These are phyloP conservation scores for Tagetes erecta DNA, from an alignment of 129 eudicot species.

Conservation along the genomic window DNA sequence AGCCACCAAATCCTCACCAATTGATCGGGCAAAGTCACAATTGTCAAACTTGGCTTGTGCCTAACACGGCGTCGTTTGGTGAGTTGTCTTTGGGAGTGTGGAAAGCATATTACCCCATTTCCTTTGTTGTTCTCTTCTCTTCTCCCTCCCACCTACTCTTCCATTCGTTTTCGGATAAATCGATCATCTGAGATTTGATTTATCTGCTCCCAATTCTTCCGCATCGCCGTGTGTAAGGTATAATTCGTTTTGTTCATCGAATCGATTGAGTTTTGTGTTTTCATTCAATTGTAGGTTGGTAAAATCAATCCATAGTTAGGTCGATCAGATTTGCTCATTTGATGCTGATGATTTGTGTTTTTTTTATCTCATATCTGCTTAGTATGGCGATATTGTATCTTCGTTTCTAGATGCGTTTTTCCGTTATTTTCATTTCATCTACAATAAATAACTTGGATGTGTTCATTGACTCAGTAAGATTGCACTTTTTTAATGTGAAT, in stretches of 20 bases:
- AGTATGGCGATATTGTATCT: neutral
- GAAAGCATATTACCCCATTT: constrained; percentile 30
- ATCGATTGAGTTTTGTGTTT: constrained; percentile 20
- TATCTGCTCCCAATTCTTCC: constrained; percentile 30
- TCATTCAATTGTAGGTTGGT: constrained; percentile 1
- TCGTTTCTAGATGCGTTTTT: neutral
- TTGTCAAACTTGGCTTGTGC: constrained; percentile 34
- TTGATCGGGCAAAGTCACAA: neutral
- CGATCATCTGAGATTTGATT: constrained; percentile 5
- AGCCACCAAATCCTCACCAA: constrained; percentile 30
- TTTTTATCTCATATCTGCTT: too few relatives aligned
- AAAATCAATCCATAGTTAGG: neutral
- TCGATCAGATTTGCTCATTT: constrained; percentile 3
- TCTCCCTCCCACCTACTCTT: constrained; percentile 18
- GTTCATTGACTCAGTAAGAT: constrained; percentile 7
- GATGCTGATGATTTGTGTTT: neutral
- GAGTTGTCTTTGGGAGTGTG: neutral
- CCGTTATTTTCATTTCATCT: too few relatives aligned
- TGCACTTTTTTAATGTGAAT: neutral
- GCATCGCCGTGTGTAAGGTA: constrained; percentile 30
- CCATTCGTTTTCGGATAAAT: constrained; percentile 13
- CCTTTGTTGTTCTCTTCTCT: neutral
- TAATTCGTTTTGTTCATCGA: constrained; percentile 5
- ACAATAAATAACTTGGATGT: too few relatives aligned
- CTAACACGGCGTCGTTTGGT: constrained; percentile 27